Conservation (phyloP, 345 rosid species). For the Dipteronia sinensis region DNA sequence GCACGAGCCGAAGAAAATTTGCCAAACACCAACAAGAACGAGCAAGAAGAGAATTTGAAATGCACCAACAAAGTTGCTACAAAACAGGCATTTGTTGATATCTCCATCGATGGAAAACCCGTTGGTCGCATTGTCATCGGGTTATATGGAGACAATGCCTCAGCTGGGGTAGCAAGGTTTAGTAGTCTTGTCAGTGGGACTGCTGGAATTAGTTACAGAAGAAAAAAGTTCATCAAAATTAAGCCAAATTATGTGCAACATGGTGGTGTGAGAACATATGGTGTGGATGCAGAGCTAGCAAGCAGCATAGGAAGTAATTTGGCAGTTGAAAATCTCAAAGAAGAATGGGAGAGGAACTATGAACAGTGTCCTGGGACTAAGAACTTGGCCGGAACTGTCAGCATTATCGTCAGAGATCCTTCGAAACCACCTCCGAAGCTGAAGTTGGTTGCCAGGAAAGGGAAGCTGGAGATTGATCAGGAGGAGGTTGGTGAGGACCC, state of each 20-base stretch:
- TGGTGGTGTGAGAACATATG: slow-evolving; percentile 84
- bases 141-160: slow-evolving; percentile 56
- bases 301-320: slow-evolving; percentile 45
- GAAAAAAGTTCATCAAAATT: slow-evolving; percentile 84
- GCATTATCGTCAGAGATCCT: slow-evolving; percentile 82
- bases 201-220: slow-evolving; percentile 83
- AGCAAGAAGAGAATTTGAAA: slow-evolving; percentile 18
- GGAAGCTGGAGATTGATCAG: slow-evolving; percentile 70
- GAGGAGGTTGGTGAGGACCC: slow-evolving; percentile 64
- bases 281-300: slow-evolving; percentile 79
- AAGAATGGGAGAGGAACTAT: slow-evolving; percentile 65
- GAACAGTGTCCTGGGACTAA: slow-evolving; percentile 52
- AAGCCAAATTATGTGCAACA: slow-evolving; percentile 85
- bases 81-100: slow-evolving; percentile 69
- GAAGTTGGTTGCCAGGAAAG: slow-evolving; percentile 74
- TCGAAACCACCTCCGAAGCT: slow-evolving; percentile 77
- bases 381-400: slow-evolving; percentile 62
- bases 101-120: slow-evolving; percentile 72
- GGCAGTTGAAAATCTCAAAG: slow-evolving; percentile 40
- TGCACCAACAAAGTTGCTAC: slow-evolving; percentile 45
- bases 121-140: slow-evolving; percentile 76
- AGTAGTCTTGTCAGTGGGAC: slow-evolving; percentile 68
- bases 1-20: slow-evolving; percentile 46
- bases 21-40: slow-evolving; percentile 11
- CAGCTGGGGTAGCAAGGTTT: slow-evolving; percentile 69